A percentile compares a stretch with the other conserved stretches of the same genome.
phyloP scores from a whole-genome alignment of 1,139 yeast genomes.

The Candida sp. region DNA sequence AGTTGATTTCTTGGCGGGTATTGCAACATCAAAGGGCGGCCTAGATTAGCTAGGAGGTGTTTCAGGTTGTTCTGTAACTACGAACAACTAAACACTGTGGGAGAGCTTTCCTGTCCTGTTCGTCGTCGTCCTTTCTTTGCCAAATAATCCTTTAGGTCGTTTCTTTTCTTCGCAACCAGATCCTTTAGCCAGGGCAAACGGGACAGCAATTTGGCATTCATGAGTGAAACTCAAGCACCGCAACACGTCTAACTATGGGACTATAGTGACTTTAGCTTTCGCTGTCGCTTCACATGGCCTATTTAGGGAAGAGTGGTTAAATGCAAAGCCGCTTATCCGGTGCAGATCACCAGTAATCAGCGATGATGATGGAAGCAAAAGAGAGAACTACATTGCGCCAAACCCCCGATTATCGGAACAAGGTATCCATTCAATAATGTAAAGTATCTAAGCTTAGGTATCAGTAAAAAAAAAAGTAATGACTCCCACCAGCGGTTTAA shows the following conservation, averaged over 20 bases:
- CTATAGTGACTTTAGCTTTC: background rate
- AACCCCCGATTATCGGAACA: too few species aligned
- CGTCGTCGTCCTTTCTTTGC: too few species aligned
- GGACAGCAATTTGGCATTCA: background rate
- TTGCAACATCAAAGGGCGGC: background rate
- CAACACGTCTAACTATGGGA: too few species aligned
- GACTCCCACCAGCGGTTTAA: background rate
- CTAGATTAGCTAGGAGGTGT: too few species aligned
- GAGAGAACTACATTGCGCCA: too few species aligned
- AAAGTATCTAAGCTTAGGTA: background rate
- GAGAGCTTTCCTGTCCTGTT: too few species aligned
- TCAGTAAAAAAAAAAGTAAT: background rate
- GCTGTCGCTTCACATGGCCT: background rate
- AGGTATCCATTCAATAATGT: too few species aligned
- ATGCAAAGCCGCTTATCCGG: background rate
- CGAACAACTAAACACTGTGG: too few species aligned
- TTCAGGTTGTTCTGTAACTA: too few species aligned
- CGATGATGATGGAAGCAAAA: background rate
- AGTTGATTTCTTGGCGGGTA: background rate
- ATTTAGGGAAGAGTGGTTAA: background rate
- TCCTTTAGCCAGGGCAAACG: background rate
- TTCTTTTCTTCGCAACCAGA: conserved; percentile 1
- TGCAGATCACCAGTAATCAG: background rate
- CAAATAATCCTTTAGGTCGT: too few species aligned
- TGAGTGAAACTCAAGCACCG: background rate